phyloP scores from a whole-genome alignment of 441 rosid species.

The Adansonia rubrostipa region DNA sequence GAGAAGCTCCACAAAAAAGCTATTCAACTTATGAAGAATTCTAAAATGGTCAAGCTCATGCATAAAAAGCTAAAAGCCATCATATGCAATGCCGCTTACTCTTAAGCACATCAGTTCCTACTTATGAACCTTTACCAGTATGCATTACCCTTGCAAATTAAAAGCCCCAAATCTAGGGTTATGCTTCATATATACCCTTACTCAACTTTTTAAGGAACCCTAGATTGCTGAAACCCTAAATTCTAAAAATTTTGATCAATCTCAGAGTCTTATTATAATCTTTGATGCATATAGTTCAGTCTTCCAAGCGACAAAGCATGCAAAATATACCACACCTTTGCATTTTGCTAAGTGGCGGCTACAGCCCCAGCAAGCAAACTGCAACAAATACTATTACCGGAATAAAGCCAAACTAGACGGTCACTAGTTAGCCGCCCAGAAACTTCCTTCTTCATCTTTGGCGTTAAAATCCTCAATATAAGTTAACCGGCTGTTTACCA shows the following conservation, averaged over 20 bases:
- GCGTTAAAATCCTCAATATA: background rate
- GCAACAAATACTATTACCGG: background rate
- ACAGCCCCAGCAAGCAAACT: background rate
- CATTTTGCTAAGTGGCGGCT: background rate
- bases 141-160: background rate
- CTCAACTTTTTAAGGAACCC: constrained; percentile 2
- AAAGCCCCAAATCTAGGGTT: background rate
- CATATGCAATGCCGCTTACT: background rate
- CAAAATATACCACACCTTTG: background rate
- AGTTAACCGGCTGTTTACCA: background rate
- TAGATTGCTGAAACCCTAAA: background rate
- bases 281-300: background rate
- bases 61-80: background rate
- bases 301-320: background rate
- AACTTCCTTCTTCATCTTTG: background rate
- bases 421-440: background rate
- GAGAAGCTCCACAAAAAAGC: background rate
- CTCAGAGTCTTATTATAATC: background rate
- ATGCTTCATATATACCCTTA: background rate
- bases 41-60: background rate
- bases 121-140: background rate
- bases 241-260: background rate
- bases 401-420: background rate
- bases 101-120: background rate
- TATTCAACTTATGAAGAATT: background rate